phyloP scores from a whole-genome alignment of 116 monocot genomes.

The Thalassia testudinum region DNA sequence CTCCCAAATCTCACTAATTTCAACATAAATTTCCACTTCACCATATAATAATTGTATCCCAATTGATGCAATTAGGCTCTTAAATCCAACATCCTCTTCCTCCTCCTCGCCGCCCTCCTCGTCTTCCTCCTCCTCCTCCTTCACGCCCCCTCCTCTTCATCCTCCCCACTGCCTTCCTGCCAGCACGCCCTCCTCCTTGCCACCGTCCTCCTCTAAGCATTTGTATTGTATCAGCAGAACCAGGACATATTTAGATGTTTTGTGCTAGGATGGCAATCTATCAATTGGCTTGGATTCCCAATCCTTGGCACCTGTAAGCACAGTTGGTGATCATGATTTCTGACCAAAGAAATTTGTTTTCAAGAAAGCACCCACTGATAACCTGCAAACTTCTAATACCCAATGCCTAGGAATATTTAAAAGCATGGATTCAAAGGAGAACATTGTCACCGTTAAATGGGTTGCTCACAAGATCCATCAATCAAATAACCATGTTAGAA shows the following conservation, averaged over 20 bases:
- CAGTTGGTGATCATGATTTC: constrained; percentile 86
- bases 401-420: constrained; percentile 53
- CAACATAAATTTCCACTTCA: too few species aligned
- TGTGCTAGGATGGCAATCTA: constrained; percentile 64
- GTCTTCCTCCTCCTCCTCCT: too few species aligned
- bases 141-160: too few species aligned
- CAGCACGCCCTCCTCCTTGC: too few species aligned
- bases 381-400: constrained; percentile 4
- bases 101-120: too few species aligned
- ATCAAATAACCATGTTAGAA: constrained; percentile 1
- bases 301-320: constrained; percentile 41
- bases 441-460: constrained; percentile 63
- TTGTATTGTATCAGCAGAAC: constrained; percentile 50
- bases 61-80: too few species aligned
- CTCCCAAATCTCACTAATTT: too few species aligned
- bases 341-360: constrained; percentile 74
- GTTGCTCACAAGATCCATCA: constrained; percentile 6
- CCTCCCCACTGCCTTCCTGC: too few species aligned
- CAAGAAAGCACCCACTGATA: constrained; percentile 48
- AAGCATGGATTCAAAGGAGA: constrained; percentile 47
- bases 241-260: constrained; percentile 55
- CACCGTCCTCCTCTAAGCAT: constrained; percentile 12
- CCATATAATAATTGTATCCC: too few species aligned
- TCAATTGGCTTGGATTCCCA: constrained; percentile 50
- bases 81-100: too few species aligned